Conservation (phyloP, 2,329 filamentous ascomycete species). For the Diaporthe capsici region DNA sequence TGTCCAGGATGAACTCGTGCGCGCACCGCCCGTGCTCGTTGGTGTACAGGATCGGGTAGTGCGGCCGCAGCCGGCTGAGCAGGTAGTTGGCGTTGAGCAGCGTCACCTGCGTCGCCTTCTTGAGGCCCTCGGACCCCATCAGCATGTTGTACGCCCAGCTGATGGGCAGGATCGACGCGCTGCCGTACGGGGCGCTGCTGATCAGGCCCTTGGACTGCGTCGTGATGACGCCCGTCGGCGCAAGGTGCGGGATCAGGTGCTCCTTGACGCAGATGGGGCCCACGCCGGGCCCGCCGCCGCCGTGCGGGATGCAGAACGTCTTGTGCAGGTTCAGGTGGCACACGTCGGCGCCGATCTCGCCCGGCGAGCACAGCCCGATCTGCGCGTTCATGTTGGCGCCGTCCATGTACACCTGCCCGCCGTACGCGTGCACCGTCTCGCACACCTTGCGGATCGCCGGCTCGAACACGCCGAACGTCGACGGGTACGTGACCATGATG, state of each 20-base stretch:
- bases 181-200: slow-evolving; percentile 87
- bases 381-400: slow-evolving; percentile 99
- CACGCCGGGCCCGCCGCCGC: slow-evolving; percentile 92
- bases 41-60: slow-evolving; percentile 95
- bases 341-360: slow-evolving; percentile 95
- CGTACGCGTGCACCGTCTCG: slow-evolving; percentile 86
- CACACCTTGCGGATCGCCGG: slow-evolving; percentile 89
- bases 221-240: slow-evolving; percentile 60
- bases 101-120: slow-evolving; percentile 90
- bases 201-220: slow-evolving; percentile 71
- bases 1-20: slow-evolving; percentile 97
- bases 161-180: slow-evolving; percentile 92
- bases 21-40: slow-evolving; percentile 90
- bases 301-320: slow-evolving; percentile 98
- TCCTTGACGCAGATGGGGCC: slow-evolving; percentile 93
- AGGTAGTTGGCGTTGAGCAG: slow-evolving; percentile 99
- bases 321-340: slow-evolving; percentile 99
- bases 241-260: slow-evolving; percentile 83
- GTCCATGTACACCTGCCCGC: slow-evolving; percentile 98
- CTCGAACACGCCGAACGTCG: slow-evolving; percentile 95
- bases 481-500: slow-evolving; percentile 98
- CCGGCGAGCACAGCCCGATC: slow-evolving; percentile 94
- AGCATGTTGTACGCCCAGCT: slow-evolving; percentile 96
- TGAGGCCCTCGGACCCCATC: slow-evolving; percentile 88
- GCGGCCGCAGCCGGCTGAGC: slow-evolving; percentile 84